Base-by-base conservation (phyloP, 768 basidiomycete genomes). In the Auricularia heimuer region DNA sequence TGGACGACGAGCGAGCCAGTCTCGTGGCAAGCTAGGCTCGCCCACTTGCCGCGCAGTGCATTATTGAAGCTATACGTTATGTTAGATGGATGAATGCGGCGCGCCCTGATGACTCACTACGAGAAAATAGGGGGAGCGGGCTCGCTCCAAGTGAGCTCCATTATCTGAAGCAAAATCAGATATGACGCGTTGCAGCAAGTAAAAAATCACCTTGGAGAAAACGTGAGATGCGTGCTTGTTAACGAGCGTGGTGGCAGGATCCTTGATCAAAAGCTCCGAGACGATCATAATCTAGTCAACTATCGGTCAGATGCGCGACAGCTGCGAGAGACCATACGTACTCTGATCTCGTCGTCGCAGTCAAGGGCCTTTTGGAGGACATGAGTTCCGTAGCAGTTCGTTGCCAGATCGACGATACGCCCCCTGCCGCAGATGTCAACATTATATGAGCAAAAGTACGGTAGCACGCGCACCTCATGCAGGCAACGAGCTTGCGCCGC, bases 191-290 rank as follows among this genome's bases (percentile, higher is more conserved):
- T 44, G 73, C 24, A 67, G 89, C 89, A 81, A 42, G 39, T 42
- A 8, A 1, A 39, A 2, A 7, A 3, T 42, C 2, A 14, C 39
- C 39, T 93, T 93, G 76, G 90, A 92, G 91, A 92, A 94, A 37
- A 94, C 92, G 72, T 94, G 92, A 61, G 90, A 91, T 1, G 91
- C 90, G 72, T 94, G 92, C 73, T 94, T 94, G 74, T 93, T 93
- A 7, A 93, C 88, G 35, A 94, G 79, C 4, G 92, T 94, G 72
- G 90, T 83, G 1, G 90, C 89, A 7, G 91, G 92, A 71, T 94
- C 92, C 2, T 90, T 89, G 24, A 88, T 81, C 54, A 94, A 82
- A 51, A 94, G 81, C 73, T 94, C 92, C 2, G 89, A 89, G 24
- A 94, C 92, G 65, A 94, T 91, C 65, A 91, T 74, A 39, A 92